Conservation (phyloP, 192 early-diverging fungal species). For the Umbelopsis isabellina region DNA sequence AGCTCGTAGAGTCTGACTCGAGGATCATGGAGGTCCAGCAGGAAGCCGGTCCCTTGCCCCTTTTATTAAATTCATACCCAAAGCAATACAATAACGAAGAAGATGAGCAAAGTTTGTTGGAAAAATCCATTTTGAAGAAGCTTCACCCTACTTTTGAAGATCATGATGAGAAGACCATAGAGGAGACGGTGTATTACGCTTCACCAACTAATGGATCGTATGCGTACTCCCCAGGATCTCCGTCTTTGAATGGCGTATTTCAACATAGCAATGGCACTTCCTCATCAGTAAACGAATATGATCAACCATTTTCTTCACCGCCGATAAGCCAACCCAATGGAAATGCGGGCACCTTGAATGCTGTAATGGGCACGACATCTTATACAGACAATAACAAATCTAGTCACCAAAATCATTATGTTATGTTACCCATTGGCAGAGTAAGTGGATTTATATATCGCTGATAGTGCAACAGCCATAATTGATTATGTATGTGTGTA, state of each 20-base stretch:
- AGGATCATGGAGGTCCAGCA: neutral
- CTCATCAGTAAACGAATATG: no score
- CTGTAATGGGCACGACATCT: neutral
- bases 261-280: no score
- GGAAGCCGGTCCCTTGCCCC: neutral
- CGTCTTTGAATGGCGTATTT: no score
- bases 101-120: neutral
- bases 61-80: neutral
- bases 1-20: neutral
- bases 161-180: no score
- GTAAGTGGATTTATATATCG: neutral
- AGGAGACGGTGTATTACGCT: neutral
- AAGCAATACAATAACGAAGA: neutral
- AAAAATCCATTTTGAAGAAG: neutral
- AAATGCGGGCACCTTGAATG: neutral
- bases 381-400: neutral
- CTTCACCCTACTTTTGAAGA: neutral
- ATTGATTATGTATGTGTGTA: neutral
- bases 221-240: no score
- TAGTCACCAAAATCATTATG: slow-evolving; percentile 12
- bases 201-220: no score
- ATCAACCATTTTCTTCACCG: no score
- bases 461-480: neutral
- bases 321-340: no score
- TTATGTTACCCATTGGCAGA: slow-evolving; percentile 35